Conservation (phyloP, 2,329 filamentous ascomycete species). For the Epichloe sibirici region DNA sequence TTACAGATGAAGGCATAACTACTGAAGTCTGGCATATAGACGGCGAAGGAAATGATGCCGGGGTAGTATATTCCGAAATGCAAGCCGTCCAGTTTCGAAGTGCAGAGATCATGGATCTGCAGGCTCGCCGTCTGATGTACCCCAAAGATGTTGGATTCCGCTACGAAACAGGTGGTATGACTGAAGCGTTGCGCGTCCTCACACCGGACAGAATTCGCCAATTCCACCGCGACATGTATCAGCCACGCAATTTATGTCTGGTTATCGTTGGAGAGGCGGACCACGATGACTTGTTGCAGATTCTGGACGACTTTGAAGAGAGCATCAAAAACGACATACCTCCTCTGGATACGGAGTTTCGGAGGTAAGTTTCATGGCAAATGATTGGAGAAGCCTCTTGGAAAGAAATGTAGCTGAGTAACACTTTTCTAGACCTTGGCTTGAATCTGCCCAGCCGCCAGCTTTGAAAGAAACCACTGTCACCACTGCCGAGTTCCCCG, state of each 20-base stretch:
- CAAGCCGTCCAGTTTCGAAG: slow-evolving; percentile 83
- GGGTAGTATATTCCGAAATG: slow-evolving; percentile 98
- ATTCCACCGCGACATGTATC: slow-evolving; percentile 95
- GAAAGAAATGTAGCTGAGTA: neutral
- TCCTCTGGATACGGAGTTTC: slow-evolving; percentile 60
- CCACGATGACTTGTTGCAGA: slow-evolving; percentile 64
- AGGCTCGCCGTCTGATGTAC: slow-evolving; percentile 69
- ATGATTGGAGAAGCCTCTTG: no score
- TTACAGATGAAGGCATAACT: slow-evolving; percentile 85
- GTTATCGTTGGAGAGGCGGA: slow-evolving; percentile 88
- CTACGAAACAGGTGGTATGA: slow-evolving; percentile 97
- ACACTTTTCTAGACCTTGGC: slow-evolving; percentile 55
- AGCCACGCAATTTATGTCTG: slow-evolving; percentile 87
- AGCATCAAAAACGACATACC: slow-evolving; percentile 77
- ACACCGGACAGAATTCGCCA: slow-evolving; percentile 84
- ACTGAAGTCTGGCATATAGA: slow-evolving; percentile 97
- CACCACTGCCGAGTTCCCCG: slow-evolving; percentile 79
- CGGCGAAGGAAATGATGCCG: slow-evolving; percentile 85
- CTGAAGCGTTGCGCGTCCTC: slow-evolving; percentile 75
- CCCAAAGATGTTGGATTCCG: slow-evolving; percentile 84
- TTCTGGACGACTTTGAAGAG: slow-evolving; percentile 79
- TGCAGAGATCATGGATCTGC: slow-evolving; percentile 76
- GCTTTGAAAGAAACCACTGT: slow-evolving; percentile 59
- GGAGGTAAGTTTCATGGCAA: slow-evolving; percentile 31
- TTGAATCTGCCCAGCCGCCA: slow-evolving; percentile 72